Evolutionary conservation across 208 protist species (phyloP).

Genomic region (Pavlovales sp.): DNA sequence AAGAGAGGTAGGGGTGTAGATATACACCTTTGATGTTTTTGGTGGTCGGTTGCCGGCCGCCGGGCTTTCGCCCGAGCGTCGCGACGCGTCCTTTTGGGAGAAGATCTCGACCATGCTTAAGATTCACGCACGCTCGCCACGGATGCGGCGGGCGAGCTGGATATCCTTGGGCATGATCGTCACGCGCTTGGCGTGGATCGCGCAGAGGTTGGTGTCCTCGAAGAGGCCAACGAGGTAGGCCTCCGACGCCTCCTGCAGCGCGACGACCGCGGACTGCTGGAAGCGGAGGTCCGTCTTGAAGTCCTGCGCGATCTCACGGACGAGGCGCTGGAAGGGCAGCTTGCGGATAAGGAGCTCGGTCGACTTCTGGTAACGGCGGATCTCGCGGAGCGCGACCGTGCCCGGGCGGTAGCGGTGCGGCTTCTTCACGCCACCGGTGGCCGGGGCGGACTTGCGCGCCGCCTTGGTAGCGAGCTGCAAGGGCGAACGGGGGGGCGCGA

Average conservation of each 20-base stretch:
- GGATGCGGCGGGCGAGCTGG: constrained; percentile 93
- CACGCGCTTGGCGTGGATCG: constrained; percentile 95
- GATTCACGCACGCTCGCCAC: constrained; percentile 86
- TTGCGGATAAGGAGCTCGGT: constrained; percentile 97
- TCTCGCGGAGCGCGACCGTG: constrained; percentile 97
- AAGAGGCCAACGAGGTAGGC: constrained; percentile 84
- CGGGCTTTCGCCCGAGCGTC: too few species aligned
- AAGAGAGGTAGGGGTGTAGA: neutral
- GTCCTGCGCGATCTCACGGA: constrained; percentile 95
- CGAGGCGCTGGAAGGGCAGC: constrained; percentile 97
- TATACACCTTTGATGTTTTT: neutral
- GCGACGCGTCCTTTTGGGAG: constrained; percentile 38
- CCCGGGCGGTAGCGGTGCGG: constrained; percentile 94
- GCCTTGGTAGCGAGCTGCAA: constrained; percentile 87
- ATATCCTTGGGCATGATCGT: constrained; percentile 99
- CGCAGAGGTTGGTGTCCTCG: constrained; percentile 89
- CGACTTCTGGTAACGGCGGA: constrained; percentile 95
- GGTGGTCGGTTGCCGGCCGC: neutral
- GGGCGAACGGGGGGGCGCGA: neutral
- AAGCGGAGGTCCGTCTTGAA: constrained; percentile 87
- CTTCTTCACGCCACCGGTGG: constrained; percentile 82
- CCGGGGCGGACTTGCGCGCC: constrained; percentile 80
- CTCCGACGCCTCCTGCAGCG: constrained; percentile 96
- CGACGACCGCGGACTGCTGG: constrained; percentile 78
- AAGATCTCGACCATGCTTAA: too few species aligned